phyloP scores from a whole-genome alignment of 1,284 basidiomycete species.

The Laetiporus sulphureus region DNA sequence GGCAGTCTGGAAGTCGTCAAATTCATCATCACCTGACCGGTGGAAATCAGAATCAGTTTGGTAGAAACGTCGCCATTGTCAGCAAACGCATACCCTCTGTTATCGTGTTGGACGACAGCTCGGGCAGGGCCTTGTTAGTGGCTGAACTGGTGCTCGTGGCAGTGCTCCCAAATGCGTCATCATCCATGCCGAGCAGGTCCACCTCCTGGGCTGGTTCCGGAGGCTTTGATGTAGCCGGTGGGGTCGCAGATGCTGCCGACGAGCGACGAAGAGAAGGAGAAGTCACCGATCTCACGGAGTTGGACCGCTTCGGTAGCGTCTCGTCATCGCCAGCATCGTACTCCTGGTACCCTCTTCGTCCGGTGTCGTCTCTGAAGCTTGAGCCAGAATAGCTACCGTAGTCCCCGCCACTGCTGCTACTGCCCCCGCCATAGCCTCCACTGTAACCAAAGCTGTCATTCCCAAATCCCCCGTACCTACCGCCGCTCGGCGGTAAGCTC shows the following conservation, averaged over 20 bases:
- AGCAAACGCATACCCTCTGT: constrained; percentile 34
- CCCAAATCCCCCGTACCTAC: constrained; percentile 81
- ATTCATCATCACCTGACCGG: constrained; percentile 64
- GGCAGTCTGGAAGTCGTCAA: constrained; percentile 87
- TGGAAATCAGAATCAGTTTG: background rate
- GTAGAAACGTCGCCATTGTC: too few species aligned
- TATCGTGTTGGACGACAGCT: constrained; percentile 24
- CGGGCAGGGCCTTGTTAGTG: constrained; percentile 56
- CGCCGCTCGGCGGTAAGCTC: constrained; percentile 48
- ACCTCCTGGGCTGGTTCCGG: constrained; percentile 24
- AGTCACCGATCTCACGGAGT: constrained; percentile 24
- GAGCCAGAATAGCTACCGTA: constrained; percentile 30
- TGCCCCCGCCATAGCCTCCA: constrained; percentile 28
- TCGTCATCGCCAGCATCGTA: constrained; percentile 98
- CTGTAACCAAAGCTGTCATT: constrained; percentile 50
- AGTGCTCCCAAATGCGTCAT: constrained; percentile 44
- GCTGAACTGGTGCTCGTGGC: constrained; percentile 19
- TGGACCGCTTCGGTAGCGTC: constrained; percentile 35
- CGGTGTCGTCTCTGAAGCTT: constrained; percentile 51
- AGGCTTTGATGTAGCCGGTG: constrained; percentile 37
- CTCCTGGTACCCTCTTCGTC: constrained; percentile 74
- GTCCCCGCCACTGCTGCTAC: constrained; percentile 17
- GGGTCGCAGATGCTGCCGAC: constrained; percentile 36
- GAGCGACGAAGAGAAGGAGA: constrained; percentile 23
- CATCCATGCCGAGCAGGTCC: constrained; percentile 55